Evolutionary conservation across 768 basidiomycete species (phyloP).

Genomic region (Favolaschia claudopus): DNA sequence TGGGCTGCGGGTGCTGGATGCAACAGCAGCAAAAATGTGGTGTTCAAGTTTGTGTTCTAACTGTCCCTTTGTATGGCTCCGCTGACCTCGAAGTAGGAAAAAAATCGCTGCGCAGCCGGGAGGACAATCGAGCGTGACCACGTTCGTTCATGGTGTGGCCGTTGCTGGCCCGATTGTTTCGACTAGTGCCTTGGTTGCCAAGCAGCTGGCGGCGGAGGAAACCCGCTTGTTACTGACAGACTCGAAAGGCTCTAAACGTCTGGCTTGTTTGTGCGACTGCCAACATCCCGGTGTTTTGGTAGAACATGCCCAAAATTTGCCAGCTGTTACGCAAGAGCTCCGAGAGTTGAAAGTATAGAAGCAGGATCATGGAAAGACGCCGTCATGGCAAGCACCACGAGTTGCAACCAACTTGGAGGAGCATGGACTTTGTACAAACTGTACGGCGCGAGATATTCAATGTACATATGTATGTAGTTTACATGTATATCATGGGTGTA

Average conservation of each 20-base stretch:
- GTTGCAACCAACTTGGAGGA: no score
- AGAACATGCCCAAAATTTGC: no score
- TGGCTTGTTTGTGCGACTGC: conserved; percentile 52
- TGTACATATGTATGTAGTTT: no score
- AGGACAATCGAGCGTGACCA: conserved; percentile 49
- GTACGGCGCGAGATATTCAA: no score
- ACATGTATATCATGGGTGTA: no score
- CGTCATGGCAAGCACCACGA: no score
- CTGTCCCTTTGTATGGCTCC: not conserved
- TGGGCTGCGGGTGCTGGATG: conserved; percentile 73
- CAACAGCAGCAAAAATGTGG: conserved; percentile 41
- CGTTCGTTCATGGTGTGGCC: conserved; percentile 63
- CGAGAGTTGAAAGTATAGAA: no score
- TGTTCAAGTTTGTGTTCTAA: conserved; percentile 8
- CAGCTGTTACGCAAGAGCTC: no score
- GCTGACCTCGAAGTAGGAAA: conserved; percentile 4
- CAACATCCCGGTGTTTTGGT: not conserved
- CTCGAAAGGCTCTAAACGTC: conserved; percentile 48
- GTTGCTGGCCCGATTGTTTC: conserved; percentile 71
- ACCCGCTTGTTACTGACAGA: conserved; percentile 64
- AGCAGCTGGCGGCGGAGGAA: conserved; percentile 70
- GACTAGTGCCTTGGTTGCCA: conserved; percentile 65
- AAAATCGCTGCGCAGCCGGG: conserved; percentile 27
- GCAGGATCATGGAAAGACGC: no score
- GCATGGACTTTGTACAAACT: no score